Evolutionary conservation across 2,329 filamentous ascomycete genomes (phyloP).

Genomic region (Neopestalotiopsis rosae): DNA sequence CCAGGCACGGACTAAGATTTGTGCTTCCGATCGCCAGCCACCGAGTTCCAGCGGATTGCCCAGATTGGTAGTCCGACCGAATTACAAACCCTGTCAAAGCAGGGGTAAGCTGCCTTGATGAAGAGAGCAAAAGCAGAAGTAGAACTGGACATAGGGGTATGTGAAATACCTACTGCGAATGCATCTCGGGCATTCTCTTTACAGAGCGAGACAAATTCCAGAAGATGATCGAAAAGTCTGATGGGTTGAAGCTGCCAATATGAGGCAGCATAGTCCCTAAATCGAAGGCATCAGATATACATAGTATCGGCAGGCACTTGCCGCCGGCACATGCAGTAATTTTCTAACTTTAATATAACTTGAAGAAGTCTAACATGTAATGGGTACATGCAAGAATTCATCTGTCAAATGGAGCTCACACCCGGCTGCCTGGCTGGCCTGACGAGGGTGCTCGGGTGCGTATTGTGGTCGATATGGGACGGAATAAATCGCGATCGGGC

Average conservation of each 20-base stretch:
- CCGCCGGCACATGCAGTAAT: slow-evolving; percentile 1
- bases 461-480: not conserved
- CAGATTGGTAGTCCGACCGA: slow-evolving; percentile 5
- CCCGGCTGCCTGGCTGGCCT: too few relatives aligned
- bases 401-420: not conserved
- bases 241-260: not conserved
- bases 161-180: not conserved
- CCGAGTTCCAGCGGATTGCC: slow-evolving; percentile 12
- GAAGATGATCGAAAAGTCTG: too few relatives aligned
- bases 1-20: slow-evolving; percentile 2
- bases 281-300: not conserved
- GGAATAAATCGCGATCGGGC: not conserved
- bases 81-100: not conserved
- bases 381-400: not conserved
- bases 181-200: not conserved
- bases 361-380: too few relatives aligned
- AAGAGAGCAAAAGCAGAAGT: not conserved
- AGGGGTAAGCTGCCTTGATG: not conserved
- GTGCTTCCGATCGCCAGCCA: slow-evolving; percentile 7
- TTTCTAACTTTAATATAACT: not conserved
- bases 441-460: too few relatives aligned
- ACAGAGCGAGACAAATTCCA: too few relatives aligned
- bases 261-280: not conserved
- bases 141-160: not conserved
- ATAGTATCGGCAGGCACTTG: slow-evolving; percentile 8